Evolutionary conservation across 805 yeast species (phyloP).

Genomic region (Cyberlindnera meyerae): DNA sequence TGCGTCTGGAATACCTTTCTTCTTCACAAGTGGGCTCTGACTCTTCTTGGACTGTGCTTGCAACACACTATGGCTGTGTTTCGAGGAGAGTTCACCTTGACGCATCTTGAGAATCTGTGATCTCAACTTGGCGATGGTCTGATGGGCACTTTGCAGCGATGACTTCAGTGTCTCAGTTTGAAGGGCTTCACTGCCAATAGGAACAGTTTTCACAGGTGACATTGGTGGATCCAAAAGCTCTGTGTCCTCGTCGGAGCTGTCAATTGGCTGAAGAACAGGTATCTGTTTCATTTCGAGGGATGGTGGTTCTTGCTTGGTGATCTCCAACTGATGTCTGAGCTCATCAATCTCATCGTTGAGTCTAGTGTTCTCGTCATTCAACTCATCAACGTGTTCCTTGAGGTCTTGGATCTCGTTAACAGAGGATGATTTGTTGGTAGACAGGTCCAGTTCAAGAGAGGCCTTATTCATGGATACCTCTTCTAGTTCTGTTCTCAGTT

Average conservation of each 20-base stretch:
- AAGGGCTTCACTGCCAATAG: slow-evolving; percentile 41
- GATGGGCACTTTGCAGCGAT: slow-evolving; percentile 60
- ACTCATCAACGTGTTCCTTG: slow-evolving; percentile 46
- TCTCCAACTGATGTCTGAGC: slow-evolving; percentile 20
- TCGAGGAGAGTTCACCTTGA: slow-evolving; percentile 20
- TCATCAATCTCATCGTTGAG: slow-evolving; percentile 39
- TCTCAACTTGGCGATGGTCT: slow-evolving; percentile 57
- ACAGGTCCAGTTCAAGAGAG: slow-evolving; percentile 36
- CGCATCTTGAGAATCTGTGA: slow-evolving; percentile 27
- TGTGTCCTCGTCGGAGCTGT: slow-evolving; percentile 31
- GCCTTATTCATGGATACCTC: slow-evolving; percentile 36
- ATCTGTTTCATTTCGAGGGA: slow-evolving; percentile 14
- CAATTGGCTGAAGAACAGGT: slow-evolving; percentile 23
- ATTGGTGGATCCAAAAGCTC: slow-evolving; percentile 34
- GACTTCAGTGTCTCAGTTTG: slow-evolving; percentile 64
- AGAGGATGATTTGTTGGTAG: slow-evolving; percentile 32
- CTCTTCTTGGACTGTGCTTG: slow-evolving; percentile 10
- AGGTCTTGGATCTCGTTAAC: slow-evolving; percentile 42
- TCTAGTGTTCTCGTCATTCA: slow-evolving; percentile 67
- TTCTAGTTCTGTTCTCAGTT: slow-evolving; percentile 47
- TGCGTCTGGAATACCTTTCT: slow-evolving; percentile 13
- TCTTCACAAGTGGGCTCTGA: slow-evolving; percentile 16
- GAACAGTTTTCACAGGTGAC: slow-evolving; percentile 32
- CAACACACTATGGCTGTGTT: slow-evolving; percentile 6
- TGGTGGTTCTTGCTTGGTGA: slow-evolving; percentile 13